These are phyloP conservation scores for Aureobasidium sp. DNA, from an alignment of 2,329 filamentous ascomycete genomes.

Conservation along the genomic window DNA sequence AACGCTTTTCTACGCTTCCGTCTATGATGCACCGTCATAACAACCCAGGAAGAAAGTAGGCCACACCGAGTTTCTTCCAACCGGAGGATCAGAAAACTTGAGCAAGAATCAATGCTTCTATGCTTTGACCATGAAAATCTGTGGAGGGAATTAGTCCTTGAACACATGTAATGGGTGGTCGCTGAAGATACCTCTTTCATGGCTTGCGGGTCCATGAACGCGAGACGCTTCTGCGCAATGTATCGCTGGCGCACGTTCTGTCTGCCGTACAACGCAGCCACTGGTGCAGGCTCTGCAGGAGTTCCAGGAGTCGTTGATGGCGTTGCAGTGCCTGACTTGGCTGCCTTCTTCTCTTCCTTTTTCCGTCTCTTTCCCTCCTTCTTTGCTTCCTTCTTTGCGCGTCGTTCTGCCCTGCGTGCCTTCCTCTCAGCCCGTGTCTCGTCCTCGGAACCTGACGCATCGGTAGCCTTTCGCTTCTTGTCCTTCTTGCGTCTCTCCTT, in stretches of 20 bases:
- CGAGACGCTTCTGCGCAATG: conserved; percentile 81
- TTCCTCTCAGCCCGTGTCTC: conserved; percentile 19
- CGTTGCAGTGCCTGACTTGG: conserved; percentile 11
- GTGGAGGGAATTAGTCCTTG: conserved; percentile 5
- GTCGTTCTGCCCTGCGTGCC: conserved; percentile 36
- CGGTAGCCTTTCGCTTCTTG: conserved; percentile 19
- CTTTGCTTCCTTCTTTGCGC: conserved; percentile 41
- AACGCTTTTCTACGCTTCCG: conserved; percentile 9
- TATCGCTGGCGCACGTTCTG: conserved; percentile 71
- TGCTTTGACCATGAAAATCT: conserved; percentile 64
- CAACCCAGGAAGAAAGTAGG: background rate
- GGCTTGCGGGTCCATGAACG: conserved; percentile 70
- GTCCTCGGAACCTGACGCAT: conserved; percentile 14
- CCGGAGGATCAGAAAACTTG: background rate
- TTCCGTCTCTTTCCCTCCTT: conserved; percentile 44
- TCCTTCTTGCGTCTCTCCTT: conserved; percentile 23
- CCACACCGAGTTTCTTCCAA: background rate
- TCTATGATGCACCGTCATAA: background rate
- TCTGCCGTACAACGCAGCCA: conserved; percentile 33
- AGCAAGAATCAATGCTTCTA: background rate
- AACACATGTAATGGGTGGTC: conserved; percentile 17
- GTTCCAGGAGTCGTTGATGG: conserved; percentile 3
- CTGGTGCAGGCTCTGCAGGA: conserved; percentile 15
- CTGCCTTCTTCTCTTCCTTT: conserved; percentile 34
- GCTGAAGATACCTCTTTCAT: conserved; percentile 63